phyloP scores from a whole-genome alignment of 2,329 filamentous ascomycete species.

The Colletotrichum sojae region DNA sequence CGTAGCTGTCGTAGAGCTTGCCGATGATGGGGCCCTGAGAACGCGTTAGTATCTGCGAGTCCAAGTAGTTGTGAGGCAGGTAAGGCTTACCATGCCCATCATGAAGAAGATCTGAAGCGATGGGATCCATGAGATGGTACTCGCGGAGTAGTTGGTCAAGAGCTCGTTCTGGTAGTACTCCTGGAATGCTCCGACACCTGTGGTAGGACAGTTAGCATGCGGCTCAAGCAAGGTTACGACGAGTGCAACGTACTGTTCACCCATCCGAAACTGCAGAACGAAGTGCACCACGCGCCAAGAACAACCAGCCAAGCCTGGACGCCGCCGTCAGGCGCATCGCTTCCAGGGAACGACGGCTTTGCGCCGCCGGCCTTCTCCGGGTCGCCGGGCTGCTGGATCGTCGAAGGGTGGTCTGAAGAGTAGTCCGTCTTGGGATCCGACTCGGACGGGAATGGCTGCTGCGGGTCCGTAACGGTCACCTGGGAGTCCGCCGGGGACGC shows the following conservation, averaged over 20 bases:
- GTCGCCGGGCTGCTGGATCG: slow-evolving; percentile 6
- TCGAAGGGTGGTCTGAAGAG: slow-evolving; percentile 26
- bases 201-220: slow-evolving; percentile 14
- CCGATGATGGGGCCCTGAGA: slow-evolving; percentile 72
- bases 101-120: slow-evolving; percentile 70
- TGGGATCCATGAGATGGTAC: slow-evolving; percentile 74
- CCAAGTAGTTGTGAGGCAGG: not conserved
- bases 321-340: slow-evolving; percentile 48
- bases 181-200: slow-evolving; percentile 68
- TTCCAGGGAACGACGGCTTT: slow-evolving; percentile 16
- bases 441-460: not conserved
- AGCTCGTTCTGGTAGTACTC: slow-evolving; percentile 68
- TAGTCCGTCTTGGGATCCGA: slow-evolving; percentile 23
- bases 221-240: slow-evolving; percentile 8
- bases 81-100: slow-evolving; percentile 57
- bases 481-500: slow-evolving; percentile 29
- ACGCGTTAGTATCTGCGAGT: slow-evolving; percentile 26
- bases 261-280: slow-evolving; percentile 59
- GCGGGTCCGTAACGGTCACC: slow-evolving; percentile 27
- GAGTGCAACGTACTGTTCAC: slow-evolving; percentile 46
- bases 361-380: slow-evolving; percentile 20
- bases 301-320: slow-evolving; percentile 55
- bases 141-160: slow-evolving; percentile 63
- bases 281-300: slow-evolving; percentile 56
- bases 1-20: slow-evolving; percentile 73